Conservation (phyloP, 192 early-diverging fungal species). For the Coemansia sp. region DNA sequence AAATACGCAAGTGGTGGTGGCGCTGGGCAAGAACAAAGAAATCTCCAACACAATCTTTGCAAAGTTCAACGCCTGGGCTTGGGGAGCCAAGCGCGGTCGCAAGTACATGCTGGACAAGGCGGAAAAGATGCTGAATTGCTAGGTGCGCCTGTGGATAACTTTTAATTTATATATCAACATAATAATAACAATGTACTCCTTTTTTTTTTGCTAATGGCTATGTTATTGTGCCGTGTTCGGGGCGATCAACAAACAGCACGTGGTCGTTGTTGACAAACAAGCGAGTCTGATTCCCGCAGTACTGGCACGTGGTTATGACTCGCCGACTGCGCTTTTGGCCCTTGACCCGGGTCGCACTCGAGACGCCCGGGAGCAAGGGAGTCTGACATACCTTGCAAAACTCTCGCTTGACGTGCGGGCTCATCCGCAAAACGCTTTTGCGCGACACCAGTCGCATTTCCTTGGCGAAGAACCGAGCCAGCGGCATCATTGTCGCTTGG, state of each 20-base stretch:
- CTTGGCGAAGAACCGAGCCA: constrained; percentile 43
- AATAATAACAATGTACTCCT: too few relatives aligned
- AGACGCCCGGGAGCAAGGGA: constrained; percentile 38
- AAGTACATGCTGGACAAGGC: constrained; percentile 44
- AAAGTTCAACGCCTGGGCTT: constrained; percentile 29
- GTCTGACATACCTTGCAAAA: constrained; percentile 36
- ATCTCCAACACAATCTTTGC: constrained; percentile 23
- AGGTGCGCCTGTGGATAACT: too few relatives aligned
- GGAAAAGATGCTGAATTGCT: constrained; percentile 39
- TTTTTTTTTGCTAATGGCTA: neutral
- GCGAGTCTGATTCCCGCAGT: constrained; percentile 26
- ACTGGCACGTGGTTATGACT: constrained; percentile 39
- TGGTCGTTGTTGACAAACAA: constrained; percentile 24
- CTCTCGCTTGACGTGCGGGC: constrained; percentile 45
- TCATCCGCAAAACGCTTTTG: constrained; percentile 49
- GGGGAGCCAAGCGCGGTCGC: constrained; percentile 30
- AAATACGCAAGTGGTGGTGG: constrained; percentile 33
- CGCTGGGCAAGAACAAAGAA: constrained; percentile 38
- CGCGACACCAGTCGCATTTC: constrained; percentile 47
- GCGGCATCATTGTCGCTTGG: constrained; percentile 15
- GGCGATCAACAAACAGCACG: constrained; percentile 40
- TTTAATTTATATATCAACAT: neutral
- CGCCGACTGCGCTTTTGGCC: constrained; percentile 21
- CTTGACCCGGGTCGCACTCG: constrained; percentile 37
- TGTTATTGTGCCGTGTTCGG: constrained; percentile 25